Evolutionary conservation across 1,139 yeast genomes (phyloP).

Genomic region (Yarrowia galli): DNA sequence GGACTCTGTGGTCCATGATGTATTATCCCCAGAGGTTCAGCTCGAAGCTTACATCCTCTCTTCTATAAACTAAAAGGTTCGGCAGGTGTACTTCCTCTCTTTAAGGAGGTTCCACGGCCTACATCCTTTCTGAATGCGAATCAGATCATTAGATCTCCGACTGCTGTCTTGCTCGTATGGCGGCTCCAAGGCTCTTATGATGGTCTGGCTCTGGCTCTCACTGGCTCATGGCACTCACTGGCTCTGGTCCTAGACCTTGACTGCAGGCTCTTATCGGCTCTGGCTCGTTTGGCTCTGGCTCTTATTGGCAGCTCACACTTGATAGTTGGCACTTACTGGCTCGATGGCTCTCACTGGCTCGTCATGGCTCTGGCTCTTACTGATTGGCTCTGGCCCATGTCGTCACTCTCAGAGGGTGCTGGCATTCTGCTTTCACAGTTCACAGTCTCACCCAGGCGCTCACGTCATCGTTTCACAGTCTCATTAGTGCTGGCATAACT

Average conservation of each 20-base stretch:
- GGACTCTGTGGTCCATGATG: constrained; percentile 5
- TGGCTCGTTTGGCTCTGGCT: neutral
- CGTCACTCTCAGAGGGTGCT: neutral
- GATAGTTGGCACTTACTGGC: constrained; percentile 3
- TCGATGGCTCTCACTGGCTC: constrained; percentile 8
- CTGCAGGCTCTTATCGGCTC: neutral
- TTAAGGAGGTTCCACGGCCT: neutral
- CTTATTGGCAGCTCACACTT: neutral
- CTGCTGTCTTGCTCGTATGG: neutral
- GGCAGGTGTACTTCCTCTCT: constrained; percentile 3
- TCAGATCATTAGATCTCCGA: constrained; percentile 11
- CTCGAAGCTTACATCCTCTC: constrained; percentile 13
- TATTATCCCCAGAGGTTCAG: constrained; percentile 21
- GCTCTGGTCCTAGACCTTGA: neutral
- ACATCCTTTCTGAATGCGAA: constrained; percentile 19
- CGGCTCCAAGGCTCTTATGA: neutral
- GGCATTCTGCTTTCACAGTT: constrained; percentile 18
- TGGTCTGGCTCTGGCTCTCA: constrained; percentile 4
- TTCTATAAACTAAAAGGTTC: constrained; percentile 5
- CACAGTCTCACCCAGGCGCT: constrained; percentile 13
- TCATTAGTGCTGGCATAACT: constrained; percentile 12
- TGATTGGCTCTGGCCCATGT: constrained; percentile 9
- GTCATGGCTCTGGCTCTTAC: neutral
- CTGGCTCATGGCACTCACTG: constrained; percentile 4
- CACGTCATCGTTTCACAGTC: constrained; percentile 12